Evolutionary conservation across 805 yeast genomes (phyloP).

Genomic region (Komagataella pseudopastoris): DNA sequence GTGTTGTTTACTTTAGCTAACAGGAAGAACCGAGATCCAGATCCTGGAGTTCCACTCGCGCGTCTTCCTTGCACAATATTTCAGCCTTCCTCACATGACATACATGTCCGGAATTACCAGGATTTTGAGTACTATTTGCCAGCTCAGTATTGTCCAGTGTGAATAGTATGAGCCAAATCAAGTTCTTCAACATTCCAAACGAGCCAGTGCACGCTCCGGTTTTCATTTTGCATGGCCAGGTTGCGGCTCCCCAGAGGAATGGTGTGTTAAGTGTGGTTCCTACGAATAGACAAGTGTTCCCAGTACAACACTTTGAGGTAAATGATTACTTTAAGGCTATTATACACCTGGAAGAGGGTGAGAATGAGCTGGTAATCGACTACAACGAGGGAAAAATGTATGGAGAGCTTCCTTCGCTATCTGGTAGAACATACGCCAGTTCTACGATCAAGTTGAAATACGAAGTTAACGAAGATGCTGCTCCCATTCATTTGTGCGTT

Average conservation of each 20-base stretch:
- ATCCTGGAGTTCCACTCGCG: background rate
- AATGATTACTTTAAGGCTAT: conserved; percentile 62
- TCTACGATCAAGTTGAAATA: conserved; percentile 23
- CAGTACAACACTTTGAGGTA: conserved; percentile 61
- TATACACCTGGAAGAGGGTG: conserved; percentile 58
- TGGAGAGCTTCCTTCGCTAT: conserved; percentile 10
- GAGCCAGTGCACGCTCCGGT: conserved; percentile 29
- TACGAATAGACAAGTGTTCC: conserved; percentile 31
- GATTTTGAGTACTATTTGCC: background rate
- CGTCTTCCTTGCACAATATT: background rate
- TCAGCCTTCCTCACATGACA: background rate
- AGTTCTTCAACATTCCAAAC: conserved; percentile 1
- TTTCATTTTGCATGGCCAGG: conserved; percentile 33
- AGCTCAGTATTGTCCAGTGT: background rate
- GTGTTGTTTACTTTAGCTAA: background rate
- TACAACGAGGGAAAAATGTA: conserved; percentile 28
- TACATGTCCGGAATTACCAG: background rate
- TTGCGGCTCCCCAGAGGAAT: conserved; percentile 8
- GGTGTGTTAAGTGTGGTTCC: conserved; percentile 31
- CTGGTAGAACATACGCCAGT: conserved; percentile 6
- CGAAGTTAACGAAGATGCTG: conserved; percentile 45
- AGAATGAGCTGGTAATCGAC: conserved; percentile 40
- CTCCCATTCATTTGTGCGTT: conserved; percentile 73
- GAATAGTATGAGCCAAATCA: background rate
- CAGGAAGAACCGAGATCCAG: background rate